phyloP scores from a whole-genome alignment of 2,329 filamentous ascomycete species.

The Xylariomycetidae sp. region DNA sequence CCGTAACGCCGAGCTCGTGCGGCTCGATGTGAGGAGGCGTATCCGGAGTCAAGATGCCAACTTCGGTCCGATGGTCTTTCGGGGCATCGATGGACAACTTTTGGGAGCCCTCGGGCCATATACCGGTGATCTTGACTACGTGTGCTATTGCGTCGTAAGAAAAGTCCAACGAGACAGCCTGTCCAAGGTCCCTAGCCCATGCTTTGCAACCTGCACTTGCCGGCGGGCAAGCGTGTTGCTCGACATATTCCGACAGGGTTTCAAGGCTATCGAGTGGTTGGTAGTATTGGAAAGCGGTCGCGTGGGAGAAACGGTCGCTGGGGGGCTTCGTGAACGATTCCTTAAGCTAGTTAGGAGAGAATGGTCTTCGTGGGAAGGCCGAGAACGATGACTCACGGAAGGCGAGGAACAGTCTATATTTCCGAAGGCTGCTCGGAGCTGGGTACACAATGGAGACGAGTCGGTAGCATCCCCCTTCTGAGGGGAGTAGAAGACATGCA shows the following conservation, averaged over 20 bases:
- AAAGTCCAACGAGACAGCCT: slow-evolving; percentile 58
- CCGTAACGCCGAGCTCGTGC: slow-evolving; percentile 72
- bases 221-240: slow-evolving; percentile 30
- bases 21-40: slow-evolving; percentile 51
- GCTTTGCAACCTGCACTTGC: slow-evolving; percentile 17
- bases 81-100: slow-evolving; percentile 34
- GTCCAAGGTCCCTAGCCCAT: slow-evolving; percentile 18
- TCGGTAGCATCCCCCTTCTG: slow-evolving; percentile 22
- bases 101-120: slow-evolving; percentile 50
- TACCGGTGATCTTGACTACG: slow-evolving; percentile 56
- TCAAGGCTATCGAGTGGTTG: slow-evolving; percentile 53
- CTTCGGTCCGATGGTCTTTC: slow-evolving; percentile 58
- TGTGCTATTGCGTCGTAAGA: slow-evolving; percentile 63
- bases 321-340: slow-evolving; percentile 58
- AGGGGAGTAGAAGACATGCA: slow-evolving; percentile 76
- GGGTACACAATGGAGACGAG: slow-evolving; percentile 21
- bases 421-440: slow-evolving; percentile 28
- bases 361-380: slow-evolving; percentile 28
- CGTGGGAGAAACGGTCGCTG: slow-evolving; percentile 50
- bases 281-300: slow-evolving; percentile 65
- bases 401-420: slow-evolving; percentile 28
- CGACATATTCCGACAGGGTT: slow-evolving; percentile 46
- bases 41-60: slow-evolving; percentile 70
- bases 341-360: slow-evolving; percentile 46
- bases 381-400: slow-evolving; percentile 18